Evolutionary conservation across 2,329 filamentous ascomycete genomes (phyloP), one percentile per base, ranked within the genome.

Genomic region (Pezicula rhizophila): DNA sequence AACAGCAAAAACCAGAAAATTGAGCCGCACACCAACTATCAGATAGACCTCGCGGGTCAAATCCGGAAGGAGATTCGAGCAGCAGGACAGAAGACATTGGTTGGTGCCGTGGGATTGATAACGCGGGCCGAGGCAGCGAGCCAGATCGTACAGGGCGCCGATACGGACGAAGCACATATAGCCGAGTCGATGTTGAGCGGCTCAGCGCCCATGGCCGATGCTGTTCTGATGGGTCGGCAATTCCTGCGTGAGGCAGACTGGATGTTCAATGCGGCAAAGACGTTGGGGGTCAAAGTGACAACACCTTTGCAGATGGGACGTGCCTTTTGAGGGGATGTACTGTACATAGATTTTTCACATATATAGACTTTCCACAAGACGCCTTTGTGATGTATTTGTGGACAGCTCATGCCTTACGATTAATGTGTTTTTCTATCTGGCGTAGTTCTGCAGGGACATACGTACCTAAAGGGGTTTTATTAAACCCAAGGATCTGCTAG

Each of bases 221-320:
- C 91, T n/a, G 81, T 85, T 0, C 74, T 92, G 15, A 75, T 85
- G 1, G 91, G 80, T 0, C 75, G 89, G 48, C 84, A 86, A 61
- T 93, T 93, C 67, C 75, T 95, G 69, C 81, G 89, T 64, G 89
- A 95, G 62, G 87, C 90, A 0, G 83, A 87, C 50, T 82, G 90
- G 63, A 85, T 89, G 8, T 80, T 89, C 68, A 76, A 78, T 31
- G 84, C 80, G 53, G 90, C 88, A 0, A 77, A 87, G 52, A 79
- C 89, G 55, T 70, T 95, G 28, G 82, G 79, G 8, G 81, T 91
- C 3, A 71, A 80, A 50, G 80, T 91, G 17, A 37, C 14, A 12
- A 1, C 17, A 17, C 34, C 34, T 11, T n/a, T n/a, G n/a, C n/a
- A n/a, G n/a, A n/a, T n/a, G n/a, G n/a, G n/a, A n/a, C n/a, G n/a